Evolutionary conservation across 2,329 filamentous ascomycete species (phyloP).

Genomic region (Pestalotiopsis sp.): DNA sequence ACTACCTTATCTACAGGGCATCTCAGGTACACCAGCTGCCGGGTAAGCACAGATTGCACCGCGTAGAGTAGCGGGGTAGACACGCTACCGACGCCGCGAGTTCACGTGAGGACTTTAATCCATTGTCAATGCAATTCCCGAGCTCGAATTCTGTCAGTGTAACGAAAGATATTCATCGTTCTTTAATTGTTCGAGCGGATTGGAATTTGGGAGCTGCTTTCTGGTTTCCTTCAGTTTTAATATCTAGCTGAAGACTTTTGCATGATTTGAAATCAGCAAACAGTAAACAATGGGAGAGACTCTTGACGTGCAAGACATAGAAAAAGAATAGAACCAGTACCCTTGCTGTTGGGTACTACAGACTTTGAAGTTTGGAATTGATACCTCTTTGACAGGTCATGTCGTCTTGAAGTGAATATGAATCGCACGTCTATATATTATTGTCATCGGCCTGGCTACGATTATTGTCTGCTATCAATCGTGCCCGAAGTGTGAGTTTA

Average conservation of each 20-base stretch:
- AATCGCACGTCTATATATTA: background rate
- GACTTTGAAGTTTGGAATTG: too few relatives aligned
- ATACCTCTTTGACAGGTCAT: background rate
- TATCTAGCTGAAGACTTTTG: too few relatives aligned
- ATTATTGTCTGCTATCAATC: background rate
- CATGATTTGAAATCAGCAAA: too few relatives aligned
- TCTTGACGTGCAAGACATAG: too few relatives aligned
- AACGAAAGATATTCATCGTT: background rate
- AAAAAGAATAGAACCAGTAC: too few relatives aligned
- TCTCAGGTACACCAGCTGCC: background rate
- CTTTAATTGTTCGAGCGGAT: too few relatives aligned
- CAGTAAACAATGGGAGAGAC: too few relatives aligned
- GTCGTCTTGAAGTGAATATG: background rate
- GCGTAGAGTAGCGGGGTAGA: background rate
- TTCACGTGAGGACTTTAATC: conserved; percentile 1
- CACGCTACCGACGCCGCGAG: background rate
- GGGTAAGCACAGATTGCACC: background rate
- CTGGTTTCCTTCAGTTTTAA: too few relatives aligned
- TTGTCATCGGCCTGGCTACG: background rate
- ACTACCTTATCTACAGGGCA: background rate
- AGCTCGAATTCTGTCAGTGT: background rate
- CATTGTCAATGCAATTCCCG: background rate
- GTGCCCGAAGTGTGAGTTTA: background rate
- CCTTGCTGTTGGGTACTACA: too few relatives aligned
- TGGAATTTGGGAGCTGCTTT: too few relatives aligned